phyloP scores from a whole-genome alignment of 768 basidiomycete species.

The Termitomyces sp. region DNA sequence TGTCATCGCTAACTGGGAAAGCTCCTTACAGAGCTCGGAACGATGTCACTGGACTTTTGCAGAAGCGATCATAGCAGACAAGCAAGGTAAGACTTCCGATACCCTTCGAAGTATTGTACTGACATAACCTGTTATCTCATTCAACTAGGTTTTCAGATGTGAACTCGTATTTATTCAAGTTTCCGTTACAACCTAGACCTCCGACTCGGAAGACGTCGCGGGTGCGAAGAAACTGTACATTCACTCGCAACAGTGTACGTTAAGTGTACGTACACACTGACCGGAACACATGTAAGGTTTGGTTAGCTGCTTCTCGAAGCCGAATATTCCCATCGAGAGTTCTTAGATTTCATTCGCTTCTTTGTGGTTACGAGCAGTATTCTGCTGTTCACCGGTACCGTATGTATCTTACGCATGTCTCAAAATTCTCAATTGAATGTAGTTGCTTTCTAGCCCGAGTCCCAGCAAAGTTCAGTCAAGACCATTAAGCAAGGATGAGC shows the following conservation, averaged over 20 bases:
- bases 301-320: slow-evolving; percentile 1
- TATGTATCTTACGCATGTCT: not conserved
- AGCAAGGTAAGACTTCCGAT: slow-evolving; percentile 13
- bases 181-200: not conserved
- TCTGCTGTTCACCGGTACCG: not conserved
- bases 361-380: not conserved
- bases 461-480: not conserved
- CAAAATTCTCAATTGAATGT: not conserved
- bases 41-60: slow-evolving; percentile 23
- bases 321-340: not conserved
- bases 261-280: too few species aligned
- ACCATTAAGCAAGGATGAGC: not conserved
- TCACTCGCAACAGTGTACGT: not conserved
- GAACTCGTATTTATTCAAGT: not conserved
- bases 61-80: slow-evolving; percentile 20
- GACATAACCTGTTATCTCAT: not conserved
- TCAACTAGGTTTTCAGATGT: not conserved
- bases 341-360: not conserved
- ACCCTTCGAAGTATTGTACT: not conserved
- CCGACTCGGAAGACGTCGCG: slow-evolving; percentile 3
- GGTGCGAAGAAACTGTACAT: not conserved
- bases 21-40: slow-evolving; percentile 19
- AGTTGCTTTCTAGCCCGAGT: not conserved
- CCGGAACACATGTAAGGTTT: not conserved
- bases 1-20: slow-evolving; percentile 25